Percentiles rank a stretch among this genome's conserved stretches.
phyloP scores from a whole-genome alignment of 2,329 filamentous ascomycete genomes.

The Stagonosporopsis chrysanthemi region DNA sequence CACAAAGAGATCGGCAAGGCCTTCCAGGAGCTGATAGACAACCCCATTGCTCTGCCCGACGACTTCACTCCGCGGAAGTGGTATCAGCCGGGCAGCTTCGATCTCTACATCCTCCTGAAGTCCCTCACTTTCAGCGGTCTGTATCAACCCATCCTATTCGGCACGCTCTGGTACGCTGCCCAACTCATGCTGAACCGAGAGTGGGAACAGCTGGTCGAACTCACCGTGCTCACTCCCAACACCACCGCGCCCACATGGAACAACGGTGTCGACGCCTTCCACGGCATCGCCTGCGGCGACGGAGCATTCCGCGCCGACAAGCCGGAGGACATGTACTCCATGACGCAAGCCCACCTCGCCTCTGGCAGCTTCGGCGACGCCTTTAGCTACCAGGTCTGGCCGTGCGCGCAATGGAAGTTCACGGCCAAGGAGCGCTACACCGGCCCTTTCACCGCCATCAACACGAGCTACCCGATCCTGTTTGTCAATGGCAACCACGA shows the following conservation, averaged over 20 bases:
- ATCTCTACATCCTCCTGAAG: slow-evolving; percentile 17
- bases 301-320: slow-evolving; percentile 20
- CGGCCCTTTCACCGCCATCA: slow-evolving; percentile 20
- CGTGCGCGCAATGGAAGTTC: slow-evolving; percentile 28
- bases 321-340: slow-evolving; percentile 23
- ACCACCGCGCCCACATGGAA: slow-evolving; percentile 21
- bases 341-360: slow-evolving; percentile 17
- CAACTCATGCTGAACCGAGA: slow-evolving; percentile 11
- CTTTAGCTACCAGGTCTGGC: slow-evolving; percentile 21
- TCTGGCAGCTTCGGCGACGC: slow-evolving; percentile 22
- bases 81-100: slow-evolving; percentile 19
- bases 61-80: slow-evolving; percentile 8
- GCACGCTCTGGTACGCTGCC: not conserved
- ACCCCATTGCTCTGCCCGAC: slow-evolving; percentile 23
- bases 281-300: slow-evolving; percentile 24
- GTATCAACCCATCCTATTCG: slow-evolving; percentile 13
- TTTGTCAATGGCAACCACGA: slow-evolving; percentile 26
- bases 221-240: not conserved
- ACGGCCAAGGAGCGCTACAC: slow-evolving; percentile 24
- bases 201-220: slow-evolving; percentile 2
- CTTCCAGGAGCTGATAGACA: slow-evolving; percentile 21
- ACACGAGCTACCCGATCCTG: slow-evolving; percentile 26
- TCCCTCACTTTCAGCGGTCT: slow-evolving; percentile 3
- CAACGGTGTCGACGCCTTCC: slow-evolving; percentile 16
- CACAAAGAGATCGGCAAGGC: slow-evolving; percentile 14